Evolutionary conservation across 1,139 yeast genomes (phyloP).

Genomic region (Blastobotrys serpentis): DNA sequence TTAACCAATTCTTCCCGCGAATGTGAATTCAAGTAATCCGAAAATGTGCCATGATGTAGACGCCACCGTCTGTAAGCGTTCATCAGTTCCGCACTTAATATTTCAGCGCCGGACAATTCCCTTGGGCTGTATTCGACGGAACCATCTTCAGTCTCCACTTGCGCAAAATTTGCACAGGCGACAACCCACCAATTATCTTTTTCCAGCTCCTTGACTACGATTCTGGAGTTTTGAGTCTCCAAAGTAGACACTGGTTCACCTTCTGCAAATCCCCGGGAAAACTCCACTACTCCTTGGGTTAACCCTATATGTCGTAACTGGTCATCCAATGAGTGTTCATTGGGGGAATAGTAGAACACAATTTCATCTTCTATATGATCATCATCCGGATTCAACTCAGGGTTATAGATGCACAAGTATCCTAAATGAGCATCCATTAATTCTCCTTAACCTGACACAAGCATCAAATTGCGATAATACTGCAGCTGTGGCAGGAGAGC

Average conservation of each 20-base stretch:
- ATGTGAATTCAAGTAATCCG: slow-evolving; percentile 12
- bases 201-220: slow-evolving; percentile 30
- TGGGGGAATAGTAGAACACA: slow-evolving; percentile 30
- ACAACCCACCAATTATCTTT: slow-evolving; percentile 34
- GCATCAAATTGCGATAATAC: neutral
- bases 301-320: slow-evolving; percentile 34
- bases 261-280: slow-evolving; percentile 32
- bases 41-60: slow-evolving; percentile 31
- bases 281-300: slow-evolving; percentile 36
- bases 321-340: slow-evolving; percentile 23
- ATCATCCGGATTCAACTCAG: slow-evolving; percentile 32
- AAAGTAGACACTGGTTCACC: slow-evolving; percentile 29
- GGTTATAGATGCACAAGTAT: slow-evolving; percentile 36
- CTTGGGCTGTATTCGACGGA: slow-evolving; percentile 16
- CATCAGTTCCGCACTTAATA: slow-evolving; percentile 29
- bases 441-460: neutral
- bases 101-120: slow-evolving; percentile 26
- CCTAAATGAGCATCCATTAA: slow-evolving; percentile 21
- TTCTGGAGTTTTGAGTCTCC: slow-evolving; percentile 31
- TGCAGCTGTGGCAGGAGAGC: neutral
- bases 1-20: slow-evolving; percentile 24
- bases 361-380: slow-evolving; percentile 31
- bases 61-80: slow-evolving; percentile 33
- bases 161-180: slow-evolving; percentile 23
- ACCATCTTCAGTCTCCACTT: slow-evolving; percentile 13